Evolutionary conservation across 108 stramenopile species (phyloP).

Genomic region (Nitzschia palea): DNA sequence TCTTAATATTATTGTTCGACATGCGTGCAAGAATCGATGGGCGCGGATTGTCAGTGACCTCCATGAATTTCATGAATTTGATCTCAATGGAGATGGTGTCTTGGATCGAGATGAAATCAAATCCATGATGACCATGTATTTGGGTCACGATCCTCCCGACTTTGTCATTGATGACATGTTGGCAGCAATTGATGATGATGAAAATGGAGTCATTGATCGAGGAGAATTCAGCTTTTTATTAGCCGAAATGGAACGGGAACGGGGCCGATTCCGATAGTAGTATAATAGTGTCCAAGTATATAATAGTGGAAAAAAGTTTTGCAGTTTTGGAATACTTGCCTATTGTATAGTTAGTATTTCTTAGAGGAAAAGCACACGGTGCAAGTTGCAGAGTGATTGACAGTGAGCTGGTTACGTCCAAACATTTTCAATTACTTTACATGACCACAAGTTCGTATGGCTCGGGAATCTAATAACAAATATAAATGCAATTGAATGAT

Average conservation of each 20-base stretch:
- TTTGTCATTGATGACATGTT: constrained; percentile 74
- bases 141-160: constrained; percentile 60
- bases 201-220: constrained; percentile 66
- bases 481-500: too few species aligned
- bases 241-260: constrained; percentile 45
- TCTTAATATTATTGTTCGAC: constrained; percentile 60
- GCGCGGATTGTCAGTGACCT: constrained; percentile 24
- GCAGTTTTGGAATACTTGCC: background rate
- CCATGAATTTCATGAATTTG: constrained; percentile 58
- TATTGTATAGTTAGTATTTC: too few species aligned
- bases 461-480: too few species aligned
- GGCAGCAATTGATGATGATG: constrained; percentile 63
- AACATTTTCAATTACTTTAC: too few species aligned
- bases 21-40: constrained; percentile 69
- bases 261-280: constrained; percentile 8
- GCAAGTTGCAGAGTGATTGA: too few species aligned
- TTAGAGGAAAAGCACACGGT: too few species aligned
- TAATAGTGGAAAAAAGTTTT: background rate
- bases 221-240: constrained; percentile 62
- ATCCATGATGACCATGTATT: constrained; percentile 33
- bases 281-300: too few species aligned
- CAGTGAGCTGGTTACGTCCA: too few species aligned
- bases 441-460: too few species aligned
- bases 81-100: constrained; percentile 66
- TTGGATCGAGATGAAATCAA: constrained; percentile 60